Percentiles rank a stretch among this genome's conserved stretches.
phyloP scores from a whole-genome alignment of 768 basidiomycete genomes.

The Russula ochroleuca region DNA sequence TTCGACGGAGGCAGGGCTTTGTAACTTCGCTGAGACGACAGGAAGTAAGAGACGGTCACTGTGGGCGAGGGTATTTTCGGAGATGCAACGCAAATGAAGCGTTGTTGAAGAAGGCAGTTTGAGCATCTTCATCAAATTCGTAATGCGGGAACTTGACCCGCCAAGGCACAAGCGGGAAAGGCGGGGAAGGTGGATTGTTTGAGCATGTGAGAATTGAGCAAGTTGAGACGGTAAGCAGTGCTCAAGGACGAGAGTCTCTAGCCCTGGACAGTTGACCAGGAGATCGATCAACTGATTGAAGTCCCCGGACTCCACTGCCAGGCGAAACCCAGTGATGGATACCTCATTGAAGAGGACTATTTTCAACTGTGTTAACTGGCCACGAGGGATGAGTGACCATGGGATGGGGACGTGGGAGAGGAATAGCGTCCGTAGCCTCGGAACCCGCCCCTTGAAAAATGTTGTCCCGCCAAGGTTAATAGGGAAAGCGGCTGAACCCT shows the following conservation, averaged over 20 bases:
- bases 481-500: neutral
- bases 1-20: neutral
- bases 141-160: constrained; percentile 7
- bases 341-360: neutral
- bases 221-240: constrained; percentile 1
- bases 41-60: neutral
- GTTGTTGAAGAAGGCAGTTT: neutral
- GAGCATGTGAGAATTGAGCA: neutral
- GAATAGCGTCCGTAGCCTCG: constrained; percentile 7
- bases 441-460: neutral
- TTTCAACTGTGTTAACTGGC: constrained; percentile 11
- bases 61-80: neutral
- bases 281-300: neutral
- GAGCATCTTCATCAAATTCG: constrained; percentile 5
- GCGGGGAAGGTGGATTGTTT: constrained; percentile 4
- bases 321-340: no score
- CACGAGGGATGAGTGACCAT: constrained; percentile 9
- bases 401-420: neutral
- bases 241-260: constrained; percentile 8
- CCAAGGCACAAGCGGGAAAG: constrained; percentile 6
- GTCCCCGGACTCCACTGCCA: neutral
- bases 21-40: constrained; percentile 3
- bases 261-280: neutral
- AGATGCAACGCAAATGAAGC: constrained; percentile 4
- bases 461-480: neutral